Evolutionary conservation across 1,284 basidiomycete species (phyloP), one percentile per base, ranked within the genome.

Genomic region (Marasmius sp.): DNA sequence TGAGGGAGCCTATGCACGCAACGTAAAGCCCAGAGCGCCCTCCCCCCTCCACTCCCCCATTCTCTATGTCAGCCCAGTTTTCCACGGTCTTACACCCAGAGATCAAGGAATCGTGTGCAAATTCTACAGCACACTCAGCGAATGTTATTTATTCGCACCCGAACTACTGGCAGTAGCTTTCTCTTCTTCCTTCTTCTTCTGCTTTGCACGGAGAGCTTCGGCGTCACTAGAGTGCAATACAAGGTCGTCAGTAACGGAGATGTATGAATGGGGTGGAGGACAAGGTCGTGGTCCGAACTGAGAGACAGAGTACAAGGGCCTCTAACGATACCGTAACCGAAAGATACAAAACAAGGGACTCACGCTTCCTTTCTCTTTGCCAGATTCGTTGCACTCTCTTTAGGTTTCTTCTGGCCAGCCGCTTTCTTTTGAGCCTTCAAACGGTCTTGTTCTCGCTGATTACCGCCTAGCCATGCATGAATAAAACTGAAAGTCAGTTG

Each of bases 391-490:
- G 80, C 85, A 67, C 87, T 89, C 73, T 92, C 89, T 75, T 91
- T 92, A 47, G 85, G 74, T 72, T 88, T 88, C 73, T 88, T 88
- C 57, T 73, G 73, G 2, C 77, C 73, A 16, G 80, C 82, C 6
- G 78, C 75, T 74, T 91, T 92, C 79, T 93, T 93, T 78, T 86
- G 85, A 10, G 89, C 87, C 71, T 86, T 87, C 37, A 75, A 73
- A 66, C 91, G 89, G 73, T 89, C 91, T 74, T 77, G 81, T 16
- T 93, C 91, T 59, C 91, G 85, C 73, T 93, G 91, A 72, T 93
- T 92, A 67, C 91, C 91, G 70, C 91, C 91, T 93, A 47, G 16
- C 20, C 45, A 47, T 47, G 8, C 16, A 18, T 20, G n/a, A 20
- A 14, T 20, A n/a, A 47, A 47, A 14, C 16, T 47, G 2, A 16